These are phyloP conservation scores for Pyronema domesticum DNA, from an alignment of 495 filamentous ascomycete genomes.

Conservation along the genomic window DNA sequence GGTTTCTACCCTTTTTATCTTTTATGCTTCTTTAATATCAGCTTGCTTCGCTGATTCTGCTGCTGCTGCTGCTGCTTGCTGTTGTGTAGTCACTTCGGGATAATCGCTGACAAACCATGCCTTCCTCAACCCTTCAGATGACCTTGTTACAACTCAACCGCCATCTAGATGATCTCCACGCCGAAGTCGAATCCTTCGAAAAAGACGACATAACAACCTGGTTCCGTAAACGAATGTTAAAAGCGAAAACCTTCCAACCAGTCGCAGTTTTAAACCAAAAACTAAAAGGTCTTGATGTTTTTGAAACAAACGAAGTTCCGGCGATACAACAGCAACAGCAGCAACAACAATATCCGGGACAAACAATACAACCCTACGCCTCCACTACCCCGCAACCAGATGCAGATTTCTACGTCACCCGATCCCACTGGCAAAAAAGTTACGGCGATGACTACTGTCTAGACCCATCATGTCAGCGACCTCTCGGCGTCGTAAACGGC, in stretches of 20 bases:
- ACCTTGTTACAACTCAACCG: constrained; percentile 84
- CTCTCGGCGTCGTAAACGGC: constrained; percentile 58
- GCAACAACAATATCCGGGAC: neutral
- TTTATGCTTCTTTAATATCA: constrained; percentile 12
- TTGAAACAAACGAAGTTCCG: constrained; percentile 68
- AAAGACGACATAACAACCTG: constrained; percentile 97
- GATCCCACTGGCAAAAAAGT: constrained; percentile 71
- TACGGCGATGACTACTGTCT: constrained; percentile 60
- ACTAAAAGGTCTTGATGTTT: constrained; percentile 89
- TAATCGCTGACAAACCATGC: neutral
- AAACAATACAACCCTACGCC: constrained; percentile 12
- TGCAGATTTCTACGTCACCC: constrained; percentile 74
- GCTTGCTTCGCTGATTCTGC: neutral
- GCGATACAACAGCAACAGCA: constrained; percentile 21
- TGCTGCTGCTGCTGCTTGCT: neutral
- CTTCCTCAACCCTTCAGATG: constrained; percentile 33
- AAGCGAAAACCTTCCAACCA: constrained; percentile 90
- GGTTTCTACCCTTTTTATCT: constrained; percentile 32
- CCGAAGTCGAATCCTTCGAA: constrained; percentile 77
- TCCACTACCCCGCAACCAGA: constrained; percentile 34
- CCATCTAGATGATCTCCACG: constrained; percentile 86
- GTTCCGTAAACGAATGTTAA: constrained; percentile 92
- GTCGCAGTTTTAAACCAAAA: constrained; percentile 86
- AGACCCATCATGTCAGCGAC: constrained; percentile 69
- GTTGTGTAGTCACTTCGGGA: neutral